Evolutionary conservation across 306 rosid species (phyloP), one percentile per base, ranked within the genome.

Genomic region (Dryas drummondii): DNA sequence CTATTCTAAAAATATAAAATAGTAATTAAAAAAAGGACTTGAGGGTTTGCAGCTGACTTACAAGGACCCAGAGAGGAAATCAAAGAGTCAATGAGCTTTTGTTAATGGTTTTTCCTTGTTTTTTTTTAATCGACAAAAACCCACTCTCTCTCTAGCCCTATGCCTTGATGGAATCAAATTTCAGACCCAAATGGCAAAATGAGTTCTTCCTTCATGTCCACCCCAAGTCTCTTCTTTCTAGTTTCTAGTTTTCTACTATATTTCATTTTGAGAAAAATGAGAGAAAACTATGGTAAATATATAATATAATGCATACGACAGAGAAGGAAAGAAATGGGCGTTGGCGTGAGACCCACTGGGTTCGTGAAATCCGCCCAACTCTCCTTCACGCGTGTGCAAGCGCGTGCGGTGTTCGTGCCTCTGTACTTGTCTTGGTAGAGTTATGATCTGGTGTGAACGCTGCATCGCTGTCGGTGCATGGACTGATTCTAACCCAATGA

Each of bases 321-420:
- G 63, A 64, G 50, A 27, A 41, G 77, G 6, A 12, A 52, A 2
- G 17, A 8, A 10, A 9, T 7, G 11, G 9, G 47, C 8, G n/a
- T 13, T 8, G 16, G 1, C 22, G 74, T 78, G 80, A 87, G 90
- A 3, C 82, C 96, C 88, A 78, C 71, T 3, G 47, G 60, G 73
- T 74, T 87, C 73, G 84, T 50, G 69, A 78, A 70, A 74, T 87
- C 78, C 78, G 70, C 85, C 72, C 54, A 19, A 68, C 62, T 27
- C 68, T 78, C 44, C n/a, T 66, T 45, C 50, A 32, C 66, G 87
- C 88, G 78, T 40, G 79, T 54, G 46, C 1, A 0, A 17, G 51
- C 69, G 80, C 79, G 81, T 82, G 77, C 16, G 79, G 10, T 70
- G 27, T 44, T 47, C 77, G 52, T 56, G 1, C 54, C 9, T 53